Evolutionary conservation across 169 alveolate species (phyloP), one percentile per base, ranked within the genome.

Genomic region (Plasmodium reichenowi): DNA sequence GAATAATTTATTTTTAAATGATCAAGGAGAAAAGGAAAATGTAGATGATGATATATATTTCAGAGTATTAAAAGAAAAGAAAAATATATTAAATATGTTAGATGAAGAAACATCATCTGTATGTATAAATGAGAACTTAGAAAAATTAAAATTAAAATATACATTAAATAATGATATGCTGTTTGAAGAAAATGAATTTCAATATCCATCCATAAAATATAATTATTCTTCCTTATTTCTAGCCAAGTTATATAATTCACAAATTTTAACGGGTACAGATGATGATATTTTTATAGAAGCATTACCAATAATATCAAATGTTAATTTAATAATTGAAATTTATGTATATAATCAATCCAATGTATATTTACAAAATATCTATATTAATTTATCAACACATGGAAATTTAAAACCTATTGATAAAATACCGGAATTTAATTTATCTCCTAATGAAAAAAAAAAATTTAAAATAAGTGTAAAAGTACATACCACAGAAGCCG

Each of bases 241-340:
- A 29, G 48, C 87, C 0, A 76, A 88, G 32, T 59, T 70, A 88
- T 88, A 73, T 22, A 74, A 73, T 8, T 60, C 93, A 0, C 89
- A 88, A 54, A 63, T n/a, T 8, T 62, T 96, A 56, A 96, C 99
- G 4, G 98, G 98, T 0, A 94, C 94, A 29, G 95, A 95, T 67
- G 99, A 98, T 92, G 98, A 98, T 9, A 92, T 98, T 13, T 98
- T 96, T 93, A 97, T 97, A 2, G 99, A 98, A 94, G 97, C 98
- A 20, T 93, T 92, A 50, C 93, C 97, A 17, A 95, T 95, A 63
- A 96, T 98, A 50, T 97, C 97, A 56, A 95, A 95, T 38, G 96
- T 96, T 70, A 98, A 97, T 78, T 91, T 98, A 26, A 89, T 96
- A 64, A 89, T 98, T 15, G 98, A 96, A 75, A 88, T 98, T 29